These are phyloP conservation scores for Phytophthora vignae DNA, from an alignment of 352 stramenopile species.

Conservation along the genomic window DNA sequence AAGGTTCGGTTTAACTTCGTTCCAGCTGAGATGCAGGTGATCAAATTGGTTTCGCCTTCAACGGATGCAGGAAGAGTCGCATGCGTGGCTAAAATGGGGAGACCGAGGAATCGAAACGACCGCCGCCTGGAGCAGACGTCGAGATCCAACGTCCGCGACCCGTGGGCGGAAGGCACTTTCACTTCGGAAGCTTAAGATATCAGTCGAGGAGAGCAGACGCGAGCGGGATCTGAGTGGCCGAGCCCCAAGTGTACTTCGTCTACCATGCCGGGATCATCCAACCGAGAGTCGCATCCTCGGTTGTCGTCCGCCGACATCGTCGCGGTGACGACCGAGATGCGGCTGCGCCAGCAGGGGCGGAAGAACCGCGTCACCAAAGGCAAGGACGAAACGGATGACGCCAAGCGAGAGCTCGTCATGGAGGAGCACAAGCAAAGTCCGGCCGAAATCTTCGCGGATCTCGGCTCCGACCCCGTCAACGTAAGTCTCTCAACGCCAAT, in stretches of 20 bases:
- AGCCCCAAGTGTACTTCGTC: slow-evolving; percentile 1
- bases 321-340: slow-evolving; percentile 82
- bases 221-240: slow-evolving; percentile 6
- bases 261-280: slow-evolving; percentile 37
- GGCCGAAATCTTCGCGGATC: slow-evolving; percentile 69
- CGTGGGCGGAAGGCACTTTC: slow-evolving; percentile 25
- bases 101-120: slow-evolving; percentile 27
- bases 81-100: neutral
- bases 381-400: slow-evolving; percentile 65
- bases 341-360: slow-evolving; percentile 63
- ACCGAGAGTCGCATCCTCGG: slow-evolving; percentile 49
- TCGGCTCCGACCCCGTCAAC: slow-evolving; percentile 61
- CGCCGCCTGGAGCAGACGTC: slow-evolving; percentile 13
- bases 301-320: slow-evolving; percentile 88
- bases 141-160: slow-evolving; percentile 24
- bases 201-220: slow-evolving; percentile 10
- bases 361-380: slow-evolving; percentile 34
- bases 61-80: slow-evolving; percentile 26
- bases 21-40: no score
- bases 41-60: slow-evolving; percentile 26
- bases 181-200: slow-evolving; percentile 26
- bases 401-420: slow-evolving; percentile 86
- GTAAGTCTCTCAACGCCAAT: slow-evolving; percentile 31
- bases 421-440: slow-evolving; percentile 81
- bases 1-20: no score